Percentiles rank a stretch among this genome's conserved stretches.
phyloP scores from a whole-genome alignment of 805 yeast species.

The Starmera dryadoides region DNA sequence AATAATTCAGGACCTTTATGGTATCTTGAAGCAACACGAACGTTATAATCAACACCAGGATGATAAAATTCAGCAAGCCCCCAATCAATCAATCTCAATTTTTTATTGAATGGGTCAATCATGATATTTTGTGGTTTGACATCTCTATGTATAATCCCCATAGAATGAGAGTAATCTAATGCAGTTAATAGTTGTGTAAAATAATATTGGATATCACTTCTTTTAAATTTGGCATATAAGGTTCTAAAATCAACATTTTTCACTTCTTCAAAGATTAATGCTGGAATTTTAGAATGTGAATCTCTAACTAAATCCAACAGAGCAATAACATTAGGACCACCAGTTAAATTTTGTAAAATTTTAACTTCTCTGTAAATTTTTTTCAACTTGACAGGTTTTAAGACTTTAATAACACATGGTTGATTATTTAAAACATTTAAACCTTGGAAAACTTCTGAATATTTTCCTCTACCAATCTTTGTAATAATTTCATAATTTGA shows the following conservation, averaged over 20 bases:
- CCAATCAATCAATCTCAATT: constrained; percentile 85
- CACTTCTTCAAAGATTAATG: constrained; percentile 78
- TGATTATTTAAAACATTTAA: constrained; percentile 56
- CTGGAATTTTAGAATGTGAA: constrained; percentile 74
- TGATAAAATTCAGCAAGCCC: constrained; percentile 94
- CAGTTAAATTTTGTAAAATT: constrained; percentile 75
- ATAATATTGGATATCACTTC: constrained; percentile 72
- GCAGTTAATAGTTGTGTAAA: constrained; percentile 78
- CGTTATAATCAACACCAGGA: constrained; percentile 82
- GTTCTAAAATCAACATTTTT: constrained; percentile 77
- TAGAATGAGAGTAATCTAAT: constrained; percentile 82
- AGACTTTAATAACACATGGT: constrained; percentile 76
- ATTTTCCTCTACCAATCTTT: constrained; percentile 89
- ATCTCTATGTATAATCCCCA: constrained; percentile 95
- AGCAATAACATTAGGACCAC: constrained; percentile 77
- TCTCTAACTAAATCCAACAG: constrained; percentile 79
- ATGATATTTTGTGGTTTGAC: constrained; percentile 94
- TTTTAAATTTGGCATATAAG: constrained; percentile 72
- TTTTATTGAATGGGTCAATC: constrained; percentile 75
- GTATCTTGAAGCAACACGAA: constrained; percentile 87
- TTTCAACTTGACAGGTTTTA: constrained; percentile 89
- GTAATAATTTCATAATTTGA: constrained; percentile 66
- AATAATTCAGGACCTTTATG: constrained; percentile 91
- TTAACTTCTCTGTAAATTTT: constrained; percentile 87
- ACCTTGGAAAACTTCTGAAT: constrained; percentile 92